Percentiles rank a stretch among this genome's conserved stretches.
Evolutionary conservation across 1,284 basidiomycete genomes (phyloP).

Genomic region (Cutaneotrichosporon daszewskae): DNA sequence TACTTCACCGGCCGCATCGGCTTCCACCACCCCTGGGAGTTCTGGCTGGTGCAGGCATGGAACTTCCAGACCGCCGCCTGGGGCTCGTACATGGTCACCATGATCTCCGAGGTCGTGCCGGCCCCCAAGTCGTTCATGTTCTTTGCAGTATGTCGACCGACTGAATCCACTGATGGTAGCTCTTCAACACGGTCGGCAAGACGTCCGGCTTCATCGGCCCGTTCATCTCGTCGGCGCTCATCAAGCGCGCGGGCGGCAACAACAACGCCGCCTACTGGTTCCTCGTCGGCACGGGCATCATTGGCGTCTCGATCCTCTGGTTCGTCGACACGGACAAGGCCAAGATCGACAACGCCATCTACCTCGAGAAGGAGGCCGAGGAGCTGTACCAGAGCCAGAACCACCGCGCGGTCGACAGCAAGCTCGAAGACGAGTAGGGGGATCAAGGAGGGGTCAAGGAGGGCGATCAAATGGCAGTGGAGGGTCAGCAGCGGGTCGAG

Average conservation of each 20-base stretch:
- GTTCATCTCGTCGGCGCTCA: slow-evolving; percentile 21
- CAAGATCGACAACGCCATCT: slow-evolving; percentile 21
- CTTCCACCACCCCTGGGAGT: slow-evolving; percentile 21
- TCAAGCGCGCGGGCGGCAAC: slow-evolving; percentile 16
- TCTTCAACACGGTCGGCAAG: slow-evolving; percentile 1
- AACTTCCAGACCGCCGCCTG: slow-evolving; percentile 18
- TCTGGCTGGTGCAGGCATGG: slow-evolving; percentile 5
- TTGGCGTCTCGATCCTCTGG: slow-evolving; percentile 12
- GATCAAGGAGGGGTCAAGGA: no score
- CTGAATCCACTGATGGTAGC: no score
- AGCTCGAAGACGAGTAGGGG: no score
- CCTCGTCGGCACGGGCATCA: slow-evolving; percentile 11
- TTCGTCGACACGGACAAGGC: slow-evolving; percentile 16
- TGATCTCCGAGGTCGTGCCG: slow-evolving; percentile 21
- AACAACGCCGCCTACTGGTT: slow-evolving; percentile 18
- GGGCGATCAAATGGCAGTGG: no score
- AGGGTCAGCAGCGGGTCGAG: no score
- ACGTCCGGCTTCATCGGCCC: slow-evolving; percentile 13
- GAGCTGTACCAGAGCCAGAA: no score
- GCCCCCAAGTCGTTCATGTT: slow-evolving; percentile 20
- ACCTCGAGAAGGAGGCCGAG: slow-evolving; percentile 15
- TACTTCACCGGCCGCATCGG: slow-evolving; percentile 11
- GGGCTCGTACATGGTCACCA: slow-evolving; percentile 15
- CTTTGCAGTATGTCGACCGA: slow-evolving; percentile 15
- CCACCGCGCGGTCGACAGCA: no score